Base-by-base conservation (phyloP, 257 asterid species). In the Dorcoceras hygrometricum region DNA sequence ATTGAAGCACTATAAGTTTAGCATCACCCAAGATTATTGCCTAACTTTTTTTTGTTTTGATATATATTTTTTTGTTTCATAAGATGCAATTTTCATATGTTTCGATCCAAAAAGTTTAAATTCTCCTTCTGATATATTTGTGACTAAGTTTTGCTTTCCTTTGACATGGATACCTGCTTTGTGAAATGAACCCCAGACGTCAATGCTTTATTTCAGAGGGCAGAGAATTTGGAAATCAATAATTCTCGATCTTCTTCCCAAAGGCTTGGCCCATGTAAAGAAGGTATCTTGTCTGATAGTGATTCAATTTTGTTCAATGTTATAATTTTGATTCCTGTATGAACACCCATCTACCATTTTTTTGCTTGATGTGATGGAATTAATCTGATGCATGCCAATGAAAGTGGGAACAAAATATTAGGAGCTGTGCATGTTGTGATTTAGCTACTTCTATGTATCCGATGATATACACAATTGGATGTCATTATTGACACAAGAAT, bases 151-250 rank as follows among this genome's bases (percentile, higher is more conserved):
- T 71, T 60, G 66, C 65, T 57, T 73, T 53, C 23, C 27, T 18
- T 72, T 79, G 68, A 71, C 81, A 64, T 48, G 32, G 19, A 27
- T 56, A 36, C 5, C 71, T 68, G 76, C 66, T 63, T 62, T 75
- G 74, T 68, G 65, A 68, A 57, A 72, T 82, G 86, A 76, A 77
- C 68, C 69, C 74, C 95, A 93, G 99, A 87, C 86, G 53, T 76
- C 91, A 46, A 32, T 86, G 77, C 94, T 93, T 64, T 93, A 84
- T 80, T 93, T 93, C 85, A 86, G 97, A 86, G 99, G 99, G 28
- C 95, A 88, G 68, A 86, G 90, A 80, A 84, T 93, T 70, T 93
- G 99, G 99, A 64, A 73, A 76, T 91, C 96, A 29, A 81, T 93
- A 62, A 74, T 93, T 71, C 85, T 28, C 55, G 95, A 93, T 73